Percentiles rank a stretch among this genome's conserved stretches.
phyloP scores from a whole-genome alignment of 495 filamentous ascomycete species.

The Baudoinia panamericana region DNA sequence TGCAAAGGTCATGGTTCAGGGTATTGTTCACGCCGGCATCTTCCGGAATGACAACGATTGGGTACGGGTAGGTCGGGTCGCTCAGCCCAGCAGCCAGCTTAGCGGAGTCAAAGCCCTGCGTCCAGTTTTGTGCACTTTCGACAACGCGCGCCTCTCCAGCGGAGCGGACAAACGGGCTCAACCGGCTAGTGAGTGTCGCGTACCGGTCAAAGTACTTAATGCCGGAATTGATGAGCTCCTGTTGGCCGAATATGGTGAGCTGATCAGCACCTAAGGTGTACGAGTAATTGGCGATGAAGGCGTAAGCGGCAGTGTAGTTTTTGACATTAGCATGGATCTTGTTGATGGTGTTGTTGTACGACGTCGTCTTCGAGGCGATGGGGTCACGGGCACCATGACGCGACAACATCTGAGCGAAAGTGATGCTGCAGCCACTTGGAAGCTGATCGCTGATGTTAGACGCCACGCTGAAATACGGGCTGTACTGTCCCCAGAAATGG shows the following conservation, averaged over 20 bases:
- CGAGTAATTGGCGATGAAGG: conserved; percentile 53
- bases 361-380: conserved; percentile 44
- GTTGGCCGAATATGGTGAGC: conserved; percentile 57
- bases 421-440: conserved; percentile 53
- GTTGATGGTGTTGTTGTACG: conserved; percentile 44
- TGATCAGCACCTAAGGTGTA: conserved; percentile 65
- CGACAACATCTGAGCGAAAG: conserved; percentile 65
- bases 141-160: conserved; percentile 60
- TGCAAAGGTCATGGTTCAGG: conserved; percentile 57
- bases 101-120: conserved; percentile 52
- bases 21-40: conserved; percentile 64
- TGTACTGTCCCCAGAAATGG: conserved; percentile 62
- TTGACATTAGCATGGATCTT: conserved; percentile 46
- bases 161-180: conserved; percentile 57
- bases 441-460: conserved; percentile 44
- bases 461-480: conserved; percentile 62
- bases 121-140: conserved; percentile 58
- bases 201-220: conserved; percentile 62
- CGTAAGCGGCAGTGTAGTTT: conserved; percentile 42
- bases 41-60: conserved; percentile 54
- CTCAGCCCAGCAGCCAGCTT: conserved; percentile 25
- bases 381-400: conserved; percentile 78
- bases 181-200: conserved; percentile 37
- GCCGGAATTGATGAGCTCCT: conserved; percentile 63
- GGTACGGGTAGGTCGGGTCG: conserved; percentile 34